A percentile compares a stretch with the other conserved stretches of the same genome.
Evolutionary conservation across 2,329 filamentous ascomycete species (phyloP).

Genomic region (Ophiostoma sp.): DNA sequence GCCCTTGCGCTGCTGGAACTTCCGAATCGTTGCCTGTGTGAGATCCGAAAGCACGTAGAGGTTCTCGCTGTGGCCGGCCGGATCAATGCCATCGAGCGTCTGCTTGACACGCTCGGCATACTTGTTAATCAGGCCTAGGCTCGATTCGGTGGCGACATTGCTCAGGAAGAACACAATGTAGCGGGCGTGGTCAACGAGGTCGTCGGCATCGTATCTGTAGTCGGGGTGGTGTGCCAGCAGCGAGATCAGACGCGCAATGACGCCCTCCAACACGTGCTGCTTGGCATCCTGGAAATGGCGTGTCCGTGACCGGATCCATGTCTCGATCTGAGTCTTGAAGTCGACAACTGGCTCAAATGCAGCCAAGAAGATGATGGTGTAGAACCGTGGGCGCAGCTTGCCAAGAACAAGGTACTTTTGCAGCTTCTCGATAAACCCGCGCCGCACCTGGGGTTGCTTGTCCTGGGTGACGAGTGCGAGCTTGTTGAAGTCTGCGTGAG

Average conservation of each 20-base stretch:
- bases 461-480: slow-evolving; percentile 81
- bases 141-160: slow-evolving; percentile 76
- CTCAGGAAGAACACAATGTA: slow-evolving; percentile 89
- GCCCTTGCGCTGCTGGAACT: slow-evolving; percentile 78
- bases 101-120: slow-evolving; percentile 91
- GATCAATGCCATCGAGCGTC: slow-evolving; percentile 70
- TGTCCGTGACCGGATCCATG: slow-evolving; percentile 81
- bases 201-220: slow-evolving; percentile 60
- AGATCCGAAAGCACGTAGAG: slow-evolving; percentile 87
- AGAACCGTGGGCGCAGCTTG: slow-evolving; percentile 69
- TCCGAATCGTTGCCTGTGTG: slow-evolving; percentile 71
- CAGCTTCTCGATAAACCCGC: slow-evolving; percentile 73
- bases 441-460: slow-evolving; percentile 64
- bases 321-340: slow-evolving; percentile 69
- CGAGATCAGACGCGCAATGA: slow-evolving; percentile 77
- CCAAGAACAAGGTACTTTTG: slow-evolving; percentile 82
- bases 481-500: slow-evolving; percentile 69
- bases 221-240: slow-evolving; percentile 92
- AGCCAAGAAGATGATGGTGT: slow-evolving; percentile 81
- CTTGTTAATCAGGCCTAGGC: slow-evolving; percentile 82
- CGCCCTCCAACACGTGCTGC: slow-evolving; percentile 67
- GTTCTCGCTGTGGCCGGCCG: slow-evolving; percentile 58
- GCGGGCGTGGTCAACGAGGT: slow-evolving; percentile 73
- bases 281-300: slow-evolving; percentile 56
- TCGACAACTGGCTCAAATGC: slow-evolving; percentile 78